A percentile compares a stretch with the other conserved stretches of the same genome.
Evolutionary conservation across 2,329 filamentous ascomycete species (phyloP).

Genomic region (Verticillium nonalfalfae): DNA sequence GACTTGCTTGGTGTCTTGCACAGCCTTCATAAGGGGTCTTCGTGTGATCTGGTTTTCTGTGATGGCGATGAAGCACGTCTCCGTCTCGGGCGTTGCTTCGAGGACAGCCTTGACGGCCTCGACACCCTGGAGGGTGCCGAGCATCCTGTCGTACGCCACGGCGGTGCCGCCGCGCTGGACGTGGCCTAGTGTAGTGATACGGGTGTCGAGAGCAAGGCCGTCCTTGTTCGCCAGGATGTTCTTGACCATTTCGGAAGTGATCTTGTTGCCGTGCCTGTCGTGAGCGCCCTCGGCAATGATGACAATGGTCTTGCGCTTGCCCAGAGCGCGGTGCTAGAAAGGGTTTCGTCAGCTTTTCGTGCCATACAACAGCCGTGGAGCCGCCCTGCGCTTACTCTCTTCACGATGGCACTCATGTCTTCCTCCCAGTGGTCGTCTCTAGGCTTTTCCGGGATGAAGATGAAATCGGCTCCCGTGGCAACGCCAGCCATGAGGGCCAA

Average conservation of each 20-base stretch:
- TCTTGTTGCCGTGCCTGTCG: slow-evolving; percentile 77
- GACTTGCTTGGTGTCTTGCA: slow-evolving; percentile 78
- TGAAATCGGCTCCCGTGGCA: slow-evolving; percentile 89
- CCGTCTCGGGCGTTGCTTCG: slow-evolving; percentile 80
- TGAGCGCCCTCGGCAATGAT: slow-evolving; percentile 95
- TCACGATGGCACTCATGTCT: slow-evolving; percentile 76
- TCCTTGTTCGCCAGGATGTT: slow-evolving; percentile 74
- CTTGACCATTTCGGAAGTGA: slow-evolving; percentile 75
- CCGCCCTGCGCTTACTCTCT: slow-evolving; percentile 43
- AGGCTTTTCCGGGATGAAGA: slow-evolving; percentile 95
- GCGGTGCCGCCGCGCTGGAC: slow-evolving; percentile 94
- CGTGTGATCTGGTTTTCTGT: slow-evolving; percentile 97
- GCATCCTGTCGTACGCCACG: slow-evolving; percentile 89
- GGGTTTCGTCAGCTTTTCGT: background rate
- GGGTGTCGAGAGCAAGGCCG: slow-evolving; percentile 78
- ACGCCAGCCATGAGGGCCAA: slow-evolving; percentile 94
- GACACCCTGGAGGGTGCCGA: slow-evolving; percentile 87
- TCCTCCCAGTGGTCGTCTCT: slow-evolving; percentile 81
- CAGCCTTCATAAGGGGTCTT: slow-evolving; percentile 83
- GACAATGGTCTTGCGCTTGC: slow-evolving; percentile 96
- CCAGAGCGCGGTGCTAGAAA: slow-evolving; percentile 69
- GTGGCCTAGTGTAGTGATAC: slow-evolving; percentile 91
- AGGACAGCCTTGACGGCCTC: slow-evolving; percentile 90
- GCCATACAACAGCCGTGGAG: too few species aligned
- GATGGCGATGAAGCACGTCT: slow-evolving; percentile 92